Evolutionary conservation across 2,329 filamentous ascomycete species (phyloP).

Genomic region (Myriangium duriaei): DNA sequence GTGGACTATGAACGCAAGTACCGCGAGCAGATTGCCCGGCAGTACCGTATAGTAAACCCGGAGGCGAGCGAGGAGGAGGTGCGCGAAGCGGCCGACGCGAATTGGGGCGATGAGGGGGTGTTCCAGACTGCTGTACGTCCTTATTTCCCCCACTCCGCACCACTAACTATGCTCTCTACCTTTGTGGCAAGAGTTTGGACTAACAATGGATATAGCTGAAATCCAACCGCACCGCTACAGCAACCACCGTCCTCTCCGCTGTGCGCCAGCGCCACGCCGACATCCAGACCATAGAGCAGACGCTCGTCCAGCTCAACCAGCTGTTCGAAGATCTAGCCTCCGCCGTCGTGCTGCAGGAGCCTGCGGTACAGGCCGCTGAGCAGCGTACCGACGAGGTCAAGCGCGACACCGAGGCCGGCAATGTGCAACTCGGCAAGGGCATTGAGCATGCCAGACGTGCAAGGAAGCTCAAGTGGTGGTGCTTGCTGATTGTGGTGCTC

Average conservation of each 20-base stretch:
- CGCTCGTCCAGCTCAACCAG: slow-evolving; percentile 54
- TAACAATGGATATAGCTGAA: too few species aligned
- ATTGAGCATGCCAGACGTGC: slow-evolving; percentile 53
- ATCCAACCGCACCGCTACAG: slow-evolving; percentile 61
- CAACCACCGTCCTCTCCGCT: slow-evolving; percentile 59
- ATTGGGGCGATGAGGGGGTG: slow-evolving; percentile 68
- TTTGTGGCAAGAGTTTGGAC: too few species aligned
- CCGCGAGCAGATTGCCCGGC: slow-evolving; percentile 64
- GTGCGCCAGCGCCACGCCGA: slow-evolving; percentile 75
- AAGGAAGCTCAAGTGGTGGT: slow-evolving; percentile 75
- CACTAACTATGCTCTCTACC: background rate
- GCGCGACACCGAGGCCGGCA: slow-evolving; percentile 55
- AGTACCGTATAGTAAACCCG: slow-evolving; percentile 72
- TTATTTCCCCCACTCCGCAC: slow-evolving; percentile 3
- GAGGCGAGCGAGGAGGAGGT: slow-evolving; percentile 66
- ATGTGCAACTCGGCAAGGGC: slow-evolving; percentile 55
- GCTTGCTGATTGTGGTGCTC: slow-evolving; percentile 44
- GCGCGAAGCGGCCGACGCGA: slow-evolving; percentile 51
- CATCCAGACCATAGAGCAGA: slow-evolving; percentile 67
- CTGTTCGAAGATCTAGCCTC: slow-evolving; percentile 67
- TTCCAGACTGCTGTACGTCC: slow-evolving; percentile 66
- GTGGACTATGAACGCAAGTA: slow-evolving; percentile 57
- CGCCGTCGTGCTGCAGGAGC: slow-evolving; percentile 60
- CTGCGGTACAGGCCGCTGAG: slow-evolving; percentile 49
- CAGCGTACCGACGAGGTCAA: slow-evolving; percentile 53